Base-by-base conservation (phyloP, 257 asterid genomes). In the Gentiana dahurica region DNA sequence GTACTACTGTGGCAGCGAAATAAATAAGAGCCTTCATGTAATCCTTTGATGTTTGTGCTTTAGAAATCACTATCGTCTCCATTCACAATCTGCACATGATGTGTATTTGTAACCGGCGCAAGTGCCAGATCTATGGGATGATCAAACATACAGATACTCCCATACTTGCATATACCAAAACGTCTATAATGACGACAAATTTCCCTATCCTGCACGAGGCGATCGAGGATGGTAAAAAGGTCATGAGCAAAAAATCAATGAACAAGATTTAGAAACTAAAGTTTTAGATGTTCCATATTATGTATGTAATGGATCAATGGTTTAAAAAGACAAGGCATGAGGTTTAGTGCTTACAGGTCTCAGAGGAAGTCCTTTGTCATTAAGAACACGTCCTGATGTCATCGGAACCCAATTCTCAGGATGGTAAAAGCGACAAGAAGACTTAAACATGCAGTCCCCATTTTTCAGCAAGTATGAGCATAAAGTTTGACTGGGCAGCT, bases 291-390 rank as follows among this genome's bases (percentile, higher is more conserved):
- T 39, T 39, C 45, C 45, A 4, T 39, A 8, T 39, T 5, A 39
- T 39, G 5, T 39, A 39, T 39, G 45, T 39, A 1, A 39, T 39
- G 45, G 45, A 2, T 41, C 46, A 41, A 36, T 50, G 46, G 36
- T 43, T 43, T 13, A 54, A 37, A 73, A 13, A 55, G 36, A 36
- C 55, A 63, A 44, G 54, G 53, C 6, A 48, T 32, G 67, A 33
- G 47, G 33, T 60, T 36, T 56, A 43, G 59, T 61, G 66, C 86
- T 74, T 74, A 77, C 83, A 53, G 86, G 79, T 74, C 86, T 71
- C 50, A 77, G 59, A 46, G 86, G 83, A 65, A 80, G 69, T 71
- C 83, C 86, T 45, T 71, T 80, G 60, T 74, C 79, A 61, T 62
- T 74, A 49, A 77, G 75, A 45, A 52, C 48, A 46, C 64, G 62